Base-by-base conservation (phyloP, 306 rosid species). In the Corylus heterophylla region DNA sequence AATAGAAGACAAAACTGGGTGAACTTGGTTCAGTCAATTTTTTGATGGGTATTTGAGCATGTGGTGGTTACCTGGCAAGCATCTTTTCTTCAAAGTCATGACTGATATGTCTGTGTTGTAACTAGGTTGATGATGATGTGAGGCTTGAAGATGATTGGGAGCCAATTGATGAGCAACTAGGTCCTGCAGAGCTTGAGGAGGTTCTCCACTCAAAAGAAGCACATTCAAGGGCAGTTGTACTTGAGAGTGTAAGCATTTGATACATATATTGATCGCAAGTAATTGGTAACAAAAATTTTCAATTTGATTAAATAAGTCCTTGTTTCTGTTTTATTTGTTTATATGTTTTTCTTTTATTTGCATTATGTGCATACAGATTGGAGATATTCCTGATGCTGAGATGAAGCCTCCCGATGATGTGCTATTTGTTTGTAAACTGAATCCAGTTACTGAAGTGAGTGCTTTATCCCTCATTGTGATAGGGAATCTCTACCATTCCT, bases 141-240 rank as follows among this genome's bases (percentile, higher is more conserved):
- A 88, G 98, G 51, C 97, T 95, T 78, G 98, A 95, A 85, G 98
- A 95, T 85, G 99, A 95, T 76, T 95, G 98, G 99, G 98, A 91
- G 54, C 98, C 98, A 67, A 75, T 93, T 90, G 99, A 95, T 86
- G 99, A 95, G 76, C 88, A 90, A 84, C 78, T 95, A 75, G 88
- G 89, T 74, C 81, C 94, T 17, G 74, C 70, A 50, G 97, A 95
- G 87, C 94, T 95, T 74, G 96, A 89, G 82, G 99, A 91, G 90
- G 90, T 92, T 80, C 81, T 93, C 73, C 93, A 91, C 42, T 18
- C 91, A 29, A 93, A 93, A 85, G 97, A 91, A 48, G 99, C 98
- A 14, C 98, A 85, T 81, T 93, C 99, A 45, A 88, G 99, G 37
- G 97, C 97, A 52, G 99, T 95, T 76, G 97, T 95, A 73, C 98